phyloP scores from a whole-genome alignment of 768 basidiomycete genomes.

The Kwoniella sp. region DNA sequence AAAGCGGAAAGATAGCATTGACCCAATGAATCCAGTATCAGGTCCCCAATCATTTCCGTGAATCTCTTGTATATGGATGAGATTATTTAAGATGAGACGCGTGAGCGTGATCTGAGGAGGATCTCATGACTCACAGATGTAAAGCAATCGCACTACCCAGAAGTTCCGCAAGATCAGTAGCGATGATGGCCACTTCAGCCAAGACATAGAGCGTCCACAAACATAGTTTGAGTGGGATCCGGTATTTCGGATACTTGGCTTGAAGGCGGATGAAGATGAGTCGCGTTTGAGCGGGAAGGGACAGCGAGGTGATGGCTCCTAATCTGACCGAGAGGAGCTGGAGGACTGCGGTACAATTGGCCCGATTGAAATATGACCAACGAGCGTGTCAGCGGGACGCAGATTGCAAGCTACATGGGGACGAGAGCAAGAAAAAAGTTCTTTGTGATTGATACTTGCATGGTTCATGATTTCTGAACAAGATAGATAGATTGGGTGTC shows the following conservation, averaged over 20 bases:
- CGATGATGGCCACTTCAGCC: constrained; percentile 71
- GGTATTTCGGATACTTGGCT: constrained; percentile 47
- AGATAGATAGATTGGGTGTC: no score
- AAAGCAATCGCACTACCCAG: constrained; percentile 79
- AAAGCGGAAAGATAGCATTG: no score
- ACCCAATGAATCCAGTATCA: no score
- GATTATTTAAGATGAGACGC: not conserved
- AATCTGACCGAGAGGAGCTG: constrained; percentile 80
- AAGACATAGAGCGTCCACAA: constrained; percentile 43
- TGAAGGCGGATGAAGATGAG: constrained; percentile 48
- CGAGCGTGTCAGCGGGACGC: no score
- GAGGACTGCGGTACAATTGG: constrained; percentile 63
- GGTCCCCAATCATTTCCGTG: no score
- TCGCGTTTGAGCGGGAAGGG: constrained; percentile 46
- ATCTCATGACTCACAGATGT: constrained; percentile 63
- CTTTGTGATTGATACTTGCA: no score
- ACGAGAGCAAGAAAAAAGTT: no score
- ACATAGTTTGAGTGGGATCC: constrained; percentile 29
- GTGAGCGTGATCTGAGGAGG: no score
- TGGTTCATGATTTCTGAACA: no score
- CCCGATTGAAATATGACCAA: no score
- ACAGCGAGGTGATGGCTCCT: constrained; percentile 59
- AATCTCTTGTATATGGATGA: no score
- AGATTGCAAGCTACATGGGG: no score
- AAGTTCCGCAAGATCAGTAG: constrained; percentile 79